A percentile compares a stretch with the other conserved stretches of the same genome.
These are phyloP conservation scores for Mucor mucedo DNA, from an alignment of 371 early-diverging fungal species.

Conservation along the genomic window DNA sequence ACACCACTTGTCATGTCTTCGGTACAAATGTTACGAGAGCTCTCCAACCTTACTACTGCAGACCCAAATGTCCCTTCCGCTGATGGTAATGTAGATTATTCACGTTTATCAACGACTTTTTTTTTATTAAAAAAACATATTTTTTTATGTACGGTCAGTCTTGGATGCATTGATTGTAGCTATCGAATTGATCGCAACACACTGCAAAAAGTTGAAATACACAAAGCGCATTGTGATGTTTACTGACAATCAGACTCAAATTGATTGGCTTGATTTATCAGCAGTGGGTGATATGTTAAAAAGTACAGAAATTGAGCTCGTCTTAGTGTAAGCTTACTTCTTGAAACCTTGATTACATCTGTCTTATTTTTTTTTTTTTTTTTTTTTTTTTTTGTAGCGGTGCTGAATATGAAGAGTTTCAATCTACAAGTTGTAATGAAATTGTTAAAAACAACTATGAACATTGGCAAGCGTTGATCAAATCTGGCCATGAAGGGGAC, in stretches of 20 bases:
- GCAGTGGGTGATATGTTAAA: constrained; percentile 45
- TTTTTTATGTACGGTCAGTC: constrained; percentile 29
- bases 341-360: neutral
- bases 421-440: constrained; percentile 11
- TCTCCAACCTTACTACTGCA: constrained; percentile 39
- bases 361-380: neutral
- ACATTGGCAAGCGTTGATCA: constrained; percentile 23
- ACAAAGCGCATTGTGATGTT: constrained; percentile 67
- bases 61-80: constrained; percentile 33
- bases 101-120: neutral
- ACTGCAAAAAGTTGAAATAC: constrained; percentile 70
- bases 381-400: constrained; percentile 37
- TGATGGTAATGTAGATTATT: constrained; percentile 34
- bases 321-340: constrained; percentile 57
- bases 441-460: constrained; percentile 17
- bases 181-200: constrained; percentile 54
- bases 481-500: constrained; percentile 19
- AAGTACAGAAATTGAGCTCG: constrained; percentile 50
- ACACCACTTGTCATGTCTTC: constrained; percentile 26
- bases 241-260: constrained; percentile 60
- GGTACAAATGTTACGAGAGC: constrained; percentile 23
- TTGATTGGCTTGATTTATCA: constrained; percentile 56
- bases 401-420: constrained; percentile 36
- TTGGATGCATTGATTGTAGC: constrained; percentile 73
- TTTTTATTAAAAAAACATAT: neutral